Conservation (phyloP, 805 yeast genomes). For the Wickerhamomyces alni region DNA sequence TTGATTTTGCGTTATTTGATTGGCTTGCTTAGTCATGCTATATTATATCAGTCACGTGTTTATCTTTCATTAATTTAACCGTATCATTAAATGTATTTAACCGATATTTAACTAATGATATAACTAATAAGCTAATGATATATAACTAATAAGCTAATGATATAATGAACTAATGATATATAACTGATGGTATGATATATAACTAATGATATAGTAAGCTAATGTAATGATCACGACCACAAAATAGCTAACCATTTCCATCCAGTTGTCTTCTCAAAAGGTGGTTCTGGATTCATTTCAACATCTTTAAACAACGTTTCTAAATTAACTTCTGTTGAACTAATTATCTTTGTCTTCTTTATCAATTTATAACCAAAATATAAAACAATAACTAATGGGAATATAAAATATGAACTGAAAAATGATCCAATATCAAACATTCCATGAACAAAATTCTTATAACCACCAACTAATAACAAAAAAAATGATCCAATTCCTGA, state of each 20-base stretch:
- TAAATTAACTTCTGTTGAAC: slow-evolving; percentile 37
- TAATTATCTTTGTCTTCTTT: slow-evolving; percentile 27
- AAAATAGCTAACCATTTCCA: slow-evolving; percentile 15
- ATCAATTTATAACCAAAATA: slow-evolving; percentile 28
- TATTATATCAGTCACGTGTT: too few relatives aligned
- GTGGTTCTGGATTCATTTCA: slow-evolving; percentile 26
- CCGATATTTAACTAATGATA: too few relatives aligned
- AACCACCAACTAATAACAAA: slow-evolving; percentile 31
- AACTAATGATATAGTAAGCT: too few relatives aligned
- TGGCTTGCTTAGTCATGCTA: too few relatives aligned
- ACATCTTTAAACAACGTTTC: slow-evolving; percentile 26
- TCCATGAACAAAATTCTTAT: slow-evolving; percentile 28
- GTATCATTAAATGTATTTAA: too few relatives aligned
- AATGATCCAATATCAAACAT: slow-evolving; percentile 17
- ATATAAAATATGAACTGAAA: slow-evolving; percentile 15
- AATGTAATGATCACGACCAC: slow-evolving; percentile 13
- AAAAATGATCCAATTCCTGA: slow-evolving; percentile 23
- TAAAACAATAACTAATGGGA: slow-evolving; percentile 26
- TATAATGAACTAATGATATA: too few relatives aligned
- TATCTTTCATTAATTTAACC: too few relatives aligned
- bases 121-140: too few relatives aligned
- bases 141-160: too few relatives aligned
- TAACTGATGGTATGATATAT: too few relatives aligned
- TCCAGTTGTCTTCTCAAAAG: slow-evolving; percentile 11
- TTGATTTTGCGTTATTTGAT: too few relatives aligned